These are phyloP conservation scores for Oryza officinalis DNA, from an alignment of 176 grass and related monocot species.

Conservation along the genomic window DNA sequence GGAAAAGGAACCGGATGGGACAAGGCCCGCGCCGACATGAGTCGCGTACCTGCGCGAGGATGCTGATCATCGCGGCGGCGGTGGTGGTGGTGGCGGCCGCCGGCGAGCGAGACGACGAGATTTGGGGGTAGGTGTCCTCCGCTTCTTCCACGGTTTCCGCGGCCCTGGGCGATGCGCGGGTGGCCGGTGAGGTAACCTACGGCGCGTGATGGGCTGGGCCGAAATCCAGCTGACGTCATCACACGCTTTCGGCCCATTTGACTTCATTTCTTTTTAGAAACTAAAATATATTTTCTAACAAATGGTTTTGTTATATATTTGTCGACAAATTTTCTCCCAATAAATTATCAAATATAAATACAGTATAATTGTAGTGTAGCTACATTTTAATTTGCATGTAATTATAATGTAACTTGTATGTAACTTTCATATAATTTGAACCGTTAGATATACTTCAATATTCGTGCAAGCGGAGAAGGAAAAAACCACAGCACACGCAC, in stretches of 20 bases:
- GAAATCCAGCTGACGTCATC: background rate
- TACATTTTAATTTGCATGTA: too few relatives aligned
- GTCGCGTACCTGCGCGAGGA: conserved; percentile 48
- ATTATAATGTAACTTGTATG: too few relatives aligned
- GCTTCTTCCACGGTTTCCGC: background rate
- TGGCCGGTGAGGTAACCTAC: background rate
- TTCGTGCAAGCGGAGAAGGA: too few relatives aligned
- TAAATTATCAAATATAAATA: too few relatives aligned
- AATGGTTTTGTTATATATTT: too few relatives aligned
- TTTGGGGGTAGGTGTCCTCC: background rate
- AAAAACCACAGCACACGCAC: too few relatives aligned
- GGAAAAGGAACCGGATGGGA: background rate
- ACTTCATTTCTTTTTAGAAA: background rate
- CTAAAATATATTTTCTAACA: too few relatives aligned
- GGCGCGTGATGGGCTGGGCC: background rate
- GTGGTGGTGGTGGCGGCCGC: background rate
- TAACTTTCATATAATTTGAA: too few relatives aligned
- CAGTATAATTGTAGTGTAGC: too few relatives aligned
- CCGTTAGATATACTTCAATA: too few relatives aligned
- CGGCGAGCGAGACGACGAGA: conserved; percentile 34
- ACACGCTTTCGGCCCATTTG: background rate
- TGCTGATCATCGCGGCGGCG: conserved; percentile 53
- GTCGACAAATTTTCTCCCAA: too few relatives aligned
- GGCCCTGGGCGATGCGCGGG: background rate
- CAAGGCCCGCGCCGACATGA: background rate